Evolutionary conservation across 495 filamentous ascomycete genomes (phyloP).

Genomic region (Hypoxylon intermedium): DNA sequence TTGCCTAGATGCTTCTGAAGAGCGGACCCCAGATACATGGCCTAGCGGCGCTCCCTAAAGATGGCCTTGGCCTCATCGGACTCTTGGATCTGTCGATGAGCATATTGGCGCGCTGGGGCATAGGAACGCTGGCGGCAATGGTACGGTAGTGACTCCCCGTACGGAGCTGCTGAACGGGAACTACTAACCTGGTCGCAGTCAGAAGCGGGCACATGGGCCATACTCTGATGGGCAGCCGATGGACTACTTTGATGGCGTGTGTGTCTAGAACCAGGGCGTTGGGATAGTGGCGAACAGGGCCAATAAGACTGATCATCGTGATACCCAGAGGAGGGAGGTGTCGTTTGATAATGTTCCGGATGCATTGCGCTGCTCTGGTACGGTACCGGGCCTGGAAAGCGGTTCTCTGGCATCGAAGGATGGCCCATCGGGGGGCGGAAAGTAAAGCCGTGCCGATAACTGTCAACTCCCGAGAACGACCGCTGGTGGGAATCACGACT

Average conservation of each 20-base stretch:
- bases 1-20: too few relatives aligned
- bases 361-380: constrained; percentile 10
- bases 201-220: neutral
- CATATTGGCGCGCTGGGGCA: constrained; percentile 4
- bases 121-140: constrained; percentile 24
- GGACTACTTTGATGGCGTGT: constrained; percentile 48
- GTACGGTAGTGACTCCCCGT: constrained; percentile 8
- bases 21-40: too few relatives aligned
- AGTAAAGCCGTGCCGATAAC: constrained; percentile 7
- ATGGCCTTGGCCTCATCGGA: constrained; percentile 14
- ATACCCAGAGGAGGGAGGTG: neutral
- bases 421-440: constrained; percentile 8
- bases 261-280: constrained; percentile 38
- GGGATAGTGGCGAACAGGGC: neutral
- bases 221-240: constrained; percentile 6
- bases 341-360: neutral
- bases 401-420: neutral
- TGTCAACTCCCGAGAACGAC: constrained; percentile 16
- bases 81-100: constrained; percentile 6
- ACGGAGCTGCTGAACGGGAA: neutral
- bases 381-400: neutral
- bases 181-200: constrained; percentile 11
- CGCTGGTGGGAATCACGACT: constrained; percentile 17
- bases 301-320: constrained; percentile 8
- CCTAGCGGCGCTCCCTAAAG: constrained; percentile 28